phyloP scores from a whole-genome alignment of 2,329 filamentous ascomycete species.

The Scytalidium lignicola region DNA sequence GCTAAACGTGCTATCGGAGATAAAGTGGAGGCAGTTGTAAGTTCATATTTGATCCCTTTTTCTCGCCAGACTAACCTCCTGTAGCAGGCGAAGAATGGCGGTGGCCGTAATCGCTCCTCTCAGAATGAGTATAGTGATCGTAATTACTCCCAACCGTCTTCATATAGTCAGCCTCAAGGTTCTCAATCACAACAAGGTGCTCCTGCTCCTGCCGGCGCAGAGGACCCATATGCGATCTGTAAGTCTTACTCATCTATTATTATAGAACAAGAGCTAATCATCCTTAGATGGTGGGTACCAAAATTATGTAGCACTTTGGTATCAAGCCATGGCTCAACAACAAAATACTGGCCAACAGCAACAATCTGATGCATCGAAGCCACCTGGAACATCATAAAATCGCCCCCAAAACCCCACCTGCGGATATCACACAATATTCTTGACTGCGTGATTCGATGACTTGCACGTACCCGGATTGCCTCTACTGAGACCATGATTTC shows the following conservation, averaged over 20 bases:
- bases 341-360: constrained; percentile 33
- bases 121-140: constrained; percentile 52
- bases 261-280: constrained; percentile 20
- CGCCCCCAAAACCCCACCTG: constrained; percentile 14
- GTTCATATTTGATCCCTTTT: constrained; percentile 29
- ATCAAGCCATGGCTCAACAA: constrained; percentile 60
- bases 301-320: constrained; percentile 76
- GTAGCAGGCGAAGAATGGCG: constrained; percentile 47
- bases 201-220: constrained; percentile 42
- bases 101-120: constrained; percentile 35
- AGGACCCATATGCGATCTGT: constrained; percentile 73
- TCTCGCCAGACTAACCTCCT: constrained; percentile 15
- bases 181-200: constrained; percentile 40
- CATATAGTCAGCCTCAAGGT: constrained; percentile 32
- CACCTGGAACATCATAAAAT: constrained; percentile 33
- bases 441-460: constrained; percentile 28
- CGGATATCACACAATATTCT: constrained; percentile 21
- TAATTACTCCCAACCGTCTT: constrained; percentile 43
- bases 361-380: constrained; percentile 32
- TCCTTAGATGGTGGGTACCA: constrained; percentile 69
- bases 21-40: constrained; percentile 84
- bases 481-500: constrained; percentile 28
- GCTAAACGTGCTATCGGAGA: constrained; percentile 85
- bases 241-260: constrained; percentile 29
- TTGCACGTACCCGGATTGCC: constrained; percentile 23